Base-by-base conservation (phyloP, 768 basidiomycete genomes). In the Tylopilus sp. region DNA sequence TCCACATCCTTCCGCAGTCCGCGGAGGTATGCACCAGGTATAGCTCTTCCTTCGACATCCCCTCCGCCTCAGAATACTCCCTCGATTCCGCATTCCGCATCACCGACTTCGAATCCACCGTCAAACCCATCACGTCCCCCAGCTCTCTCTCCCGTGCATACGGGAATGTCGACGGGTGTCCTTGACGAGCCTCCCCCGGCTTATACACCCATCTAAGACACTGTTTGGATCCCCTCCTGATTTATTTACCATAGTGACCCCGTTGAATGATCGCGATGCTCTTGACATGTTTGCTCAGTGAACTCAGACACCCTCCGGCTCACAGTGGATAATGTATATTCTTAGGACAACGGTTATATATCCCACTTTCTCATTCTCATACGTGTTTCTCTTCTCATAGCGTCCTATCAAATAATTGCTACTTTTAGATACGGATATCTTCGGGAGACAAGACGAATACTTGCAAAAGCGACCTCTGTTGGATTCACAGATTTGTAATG, bases 141-240 rank as follows among this genome's bases (percentile, higher is more conserved):
- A 38, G 36, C 40, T 13, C 38, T 58, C 10, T 10, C 48, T 6
- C 44, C 54, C 15, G 47, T 52, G 41, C 11, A 49, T 10, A 64
- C 67, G 0, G 67, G 57, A 13, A 26, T 28, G 26, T 45, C 50
- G 13, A 46, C 20, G n/a, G 45, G 30, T 22, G 17, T 18, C 6
- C 22, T 38, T 20, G 52, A 44, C 2, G 67, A 65, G 2, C 54
- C 65, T 25, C 65, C 65, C 11, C 65, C 65, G 12, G 60, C 67
- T 25, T 67, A 67, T 12, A 69, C 65, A 18, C 56, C 57, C 13
- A 4, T 55, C 2, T 57, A 25, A 67, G 13, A n/a, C 3, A 1
- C 18, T 43, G 7, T 20, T 25, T 18, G 35, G 18, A n/a, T 41
- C 30, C 10, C n/a, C 3, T 20, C 9, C 39, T 15, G 33, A 35